phyloP scores from a whole-genome alignment of 768 basidiomycete species.

The Candolleomyces eurysporus region DNA sequence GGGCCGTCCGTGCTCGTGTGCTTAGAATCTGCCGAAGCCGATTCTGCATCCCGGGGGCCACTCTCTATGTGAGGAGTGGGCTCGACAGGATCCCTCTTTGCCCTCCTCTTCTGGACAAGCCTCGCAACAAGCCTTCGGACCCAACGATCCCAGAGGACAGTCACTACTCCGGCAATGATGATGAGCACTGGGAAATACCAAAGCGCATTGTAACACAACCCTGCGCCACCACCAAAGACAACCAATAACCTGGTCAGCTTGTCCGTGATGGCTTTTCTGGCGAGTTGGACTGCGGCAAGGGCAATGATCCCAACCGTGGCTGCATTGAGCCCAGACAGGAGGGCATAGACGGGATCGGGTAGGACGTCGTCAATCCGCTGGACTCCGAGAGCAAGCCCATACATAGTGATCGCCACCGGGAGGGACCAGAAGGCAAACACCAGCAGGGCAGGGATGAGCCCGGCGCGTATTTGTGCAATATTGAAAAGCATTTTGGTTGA shows the following conservation, averaged over 20 bases:
- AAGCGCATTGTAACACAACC: constrained; percentile 47
- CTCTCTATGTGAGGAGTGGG: constrained; percentile 5
- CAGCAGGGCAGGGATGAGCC: constrained; percentile 37
- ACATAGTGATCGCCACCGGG: constrained; percentile 51
- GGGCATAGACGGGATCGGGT: constrained; percentile 45
- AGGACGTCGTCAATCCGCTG: constrained; percentile 38
- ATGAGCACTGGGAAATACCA: constrained; percentile 54
- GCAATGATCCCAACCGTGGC: constrained; percentile 54
- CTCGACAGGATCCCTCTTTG: background rate
- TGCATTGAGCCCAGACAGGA: constrained; percentile 53
- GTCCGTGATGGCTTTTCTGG: constrained; percentile 45
- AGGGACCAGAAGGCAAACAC: constrained; percentile 44
- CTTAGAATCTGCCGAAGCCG: no score
- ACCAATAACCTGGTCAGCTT: constrained; percentile 39
- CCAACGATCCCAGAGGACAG: constrained; percentile 39
- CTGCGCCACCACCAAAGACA: constrained; percentile 41
- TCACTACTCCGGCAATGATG: constrained; percentile 34
- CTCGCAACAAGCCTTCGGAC: constrained; percentile 14
- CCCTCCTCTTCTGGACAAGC: constrained; percentile 12
- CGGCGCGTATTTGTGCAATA: constrained; percentile 42
- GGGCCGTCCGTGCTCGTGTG: background rate
- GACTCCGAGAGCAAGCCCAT: constrained; percentile 42
- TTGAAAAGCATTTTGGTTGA: constrained; percentile 48
- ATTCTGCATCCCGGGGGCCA: background rate
- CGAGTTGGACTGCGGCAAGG: constrained; percentile 48